These are phyloP conservation scores for Coniferiporia sulphurascens DNA, from an alignment of 1,284 basidiomycete genomes.

Conservation along the genomic window DNA sequence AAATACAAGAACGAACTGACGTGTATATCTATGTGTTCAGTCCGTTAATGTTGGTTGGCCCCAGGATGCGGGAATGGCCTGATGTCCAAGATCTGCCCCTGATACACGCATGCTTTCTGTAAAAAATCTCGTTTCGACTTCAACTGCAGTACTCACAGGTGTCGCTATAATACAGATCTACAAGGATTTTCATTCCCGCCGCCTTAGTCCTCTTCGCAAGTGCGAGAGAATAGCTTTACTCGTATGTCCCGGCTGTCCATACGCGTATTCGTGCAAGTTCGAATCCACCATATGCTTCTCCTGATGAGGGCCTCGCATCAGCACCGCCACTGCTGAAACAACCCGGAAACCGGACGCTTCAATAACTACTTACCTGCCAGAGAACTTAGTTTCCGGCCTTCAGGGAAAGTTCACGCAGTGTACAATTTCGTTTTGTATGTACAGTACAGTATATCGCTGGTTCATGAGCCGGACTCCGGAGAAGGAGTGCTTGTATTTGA, in stretches of 20 bases:
- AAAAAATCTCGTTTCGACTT: background rate
- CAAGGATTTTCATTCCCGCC: conserved; percentile 50
- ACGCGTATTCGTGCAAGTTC: conserved; percentile 56
- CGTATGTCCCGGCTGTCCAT: conserved; percentile 58
- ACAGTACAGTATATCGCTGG: too few species aligned
- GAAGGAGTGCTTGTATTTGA: too few species aligned
- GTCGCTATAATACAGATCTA: conserved; percentile 63
- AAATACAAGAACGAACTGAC: conserved; percentile 28
- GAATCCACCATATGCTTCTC: too few species aligned
- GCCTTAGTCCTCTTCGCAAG: conserved; percentile 52
- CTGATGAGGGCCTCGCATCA: too few species aligned
- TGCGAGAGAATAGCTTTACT: conserved; percentile 45
- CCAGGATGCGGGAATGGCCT: conserved; percentile 55
- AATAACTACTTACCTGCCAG: too few species aligned
- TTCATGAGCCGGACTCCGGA: too few species aligned
- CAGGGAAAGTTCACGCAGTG: too few species aligned
- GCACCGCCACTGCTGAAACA: too few species aligned
- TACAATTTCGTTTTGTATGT: too few species aligned
- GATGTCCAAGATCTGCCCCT: conserved; percentile 63
- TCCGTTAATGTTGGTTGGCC: conserved; percentile 45
- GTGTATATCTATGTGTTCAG: conserved; percentile 52
- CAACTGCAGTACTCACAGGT: conserved; percentile 38
- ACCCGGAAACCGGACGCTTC: too few species aligned
- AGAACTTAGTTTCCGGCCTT: too few species aligned
- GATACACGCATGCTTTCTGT: background rate